Evolutionary conservation across 345 rosid species (phyloP).

Genomic region (Salix dunnii): DNA sequence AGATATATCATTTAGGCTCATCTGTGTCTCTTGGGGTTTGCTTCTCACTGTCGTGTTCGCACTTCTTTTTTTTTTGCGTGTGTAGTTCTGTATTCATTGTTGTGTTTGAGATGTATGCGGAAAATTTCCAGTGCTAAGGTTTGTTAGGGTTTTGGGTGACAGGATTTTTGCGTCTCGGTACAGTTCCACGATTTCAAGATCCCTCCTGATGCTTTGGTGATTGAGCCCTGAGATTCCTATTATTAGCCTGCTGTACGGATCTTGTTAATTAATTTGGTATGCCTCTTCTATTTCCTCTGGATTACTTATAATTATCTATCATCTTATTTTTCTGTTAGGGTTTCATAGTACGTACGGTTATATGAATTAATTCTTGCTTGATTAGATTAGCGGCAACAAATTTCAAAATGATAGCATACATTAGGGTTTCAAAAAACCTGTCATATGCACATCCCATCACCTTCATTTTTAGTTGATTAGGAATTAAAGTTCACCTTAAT

Average conservation of each 20-base stretch:
- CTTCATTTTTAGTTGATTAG: not conserved
- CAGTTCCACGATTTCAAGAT: slow-evolving; percentile 39
- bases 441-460: not conserved
- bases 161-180: slow-evolving; percentile 35
- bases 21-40: slow-evolving; percentile 21
- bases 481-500: not conserved
- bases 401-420: not conserved
- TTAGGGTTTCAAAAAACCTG: not conserved
- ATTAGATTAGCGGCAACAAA: not conserved
- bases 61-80: not conserved
- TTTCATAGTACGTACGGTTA: not conserved
- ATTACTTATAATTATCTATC: not conserved
- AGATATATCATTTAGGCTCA: slow-evolving; percentile 8
- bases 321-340: slow-evolving; percentile 9
- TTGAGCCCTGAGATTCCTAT: slow-evolving; percentile 29
- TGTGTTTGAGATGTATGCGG: slow-evolving; percentile 9
- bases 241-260: slow-evolving; percentile 1
- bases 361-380: not conserved
- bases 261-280: slow-evolving; percentile 18
- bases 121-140: slow-evolving; percentile 1
- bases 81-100: slow-evolving; percentile 4
- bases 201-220: slow-evolving; percentile 27
- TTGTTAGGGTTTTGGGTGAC: slow-evolving; percentile 23
- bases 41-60: not conserved
- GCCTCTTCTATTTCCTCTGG: not conserved